Percentiles rank a stretch among this genome's conserved stretches.
Conservation (phyloP, 768 basidiomycete species). For the Cytidiella melzeri region DNA sequence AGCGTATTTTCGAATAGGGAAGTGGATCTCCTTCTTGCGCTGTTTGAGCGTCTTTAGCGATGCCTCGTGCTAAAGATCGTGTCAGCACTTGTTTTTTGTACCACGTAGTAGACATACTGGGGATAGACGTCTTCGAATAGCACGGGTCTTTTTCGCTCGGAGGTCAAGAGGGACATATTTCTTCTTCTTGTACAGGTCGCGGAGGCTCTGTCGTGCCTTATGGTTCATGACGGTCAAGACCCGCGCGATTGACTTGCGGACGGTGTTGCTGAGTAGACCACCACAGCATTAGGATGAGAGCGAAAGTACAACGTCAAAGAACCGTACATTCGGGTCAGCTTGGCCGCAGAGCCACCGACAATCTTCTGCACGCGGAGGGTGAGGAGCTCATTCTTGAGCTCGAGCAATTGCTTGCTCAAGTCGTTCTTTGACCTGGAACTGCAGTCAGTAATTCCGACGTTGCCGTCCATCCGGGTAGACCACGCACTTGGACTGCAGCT, state of each 20-base stretch:
- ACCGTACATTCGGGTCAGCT: slow-evolving; percentile 97
- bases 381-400: slow-evolving; percentile 94
- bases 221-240: slow-evolving; percentile 98
- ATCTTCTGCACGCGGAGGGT: slow-evolving; percentile 96
- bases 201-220: slow-evolving; percentile 93
- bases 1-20: slow-evolving; percentile 90
- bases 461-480: neutral
- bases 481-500: slow-evolving; percentile 90
- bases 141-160: slow-evolving; percentile 95
- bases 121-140: slow-evolving; percentile 94
- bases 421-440: slow-evolving; percentile 84
- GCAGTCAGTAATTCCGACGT: neutral
- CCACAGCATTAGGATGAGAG: no score
- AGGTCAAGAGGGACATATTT: slow-evolving; percentile 97
- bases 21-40: slow-evolving; percentile 91
- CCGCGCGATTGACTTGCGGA: slow-evolving; percentile 98
- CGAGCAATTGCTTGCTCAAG: slow-evolving; percentile 87
- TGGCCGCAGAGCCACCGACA: slow-evolving; percentile 89
- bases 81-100: slow-evolving; percentile 4
- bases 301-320: no score
- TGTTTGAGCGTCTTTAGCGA: slow-evolving; percentile 88
- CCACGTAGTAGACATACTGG: slow-evolving; percentile 4
- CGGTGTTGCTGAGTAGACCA: slow-evolving; percentile 77
- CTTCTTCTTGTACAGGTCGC: slow-evolving; percentile 97
- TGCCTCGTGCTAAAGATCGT: slow-evolving; percentile 58